phyloP scores from a whole-genome alignment of 768 basidiomycete genomes.

The Rhodotorula kratochvilovae region DNA sequence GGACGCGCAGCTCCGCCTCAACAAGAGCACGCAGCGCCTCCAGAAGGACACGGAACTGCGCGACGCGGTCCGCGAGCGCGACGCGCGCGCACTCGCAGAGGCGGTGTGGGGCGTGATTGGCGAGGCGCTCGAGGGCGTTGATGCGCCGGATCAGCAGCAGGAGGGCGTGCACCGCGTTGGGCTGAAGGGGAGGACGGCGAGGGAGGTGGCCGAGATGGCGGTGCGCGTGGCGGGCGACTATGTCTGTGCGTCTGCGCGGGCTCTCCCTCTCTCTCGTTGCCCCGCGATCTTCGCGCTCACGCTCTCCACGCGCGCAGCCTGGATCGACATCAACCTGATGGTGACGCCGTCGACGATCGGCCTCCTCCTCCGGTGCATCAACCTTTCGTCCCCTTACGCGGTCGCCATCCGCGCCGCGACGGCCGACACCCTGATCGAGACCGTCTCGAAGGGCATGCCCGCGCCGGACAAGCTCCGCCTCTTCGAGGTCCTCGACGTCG shows the following conservation, averaged over 20 bases:
- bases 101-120: constrained; percentile 77
- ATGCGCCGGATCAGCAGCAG: constrained; percentile 48
- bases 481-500: constrained; percentile 79
- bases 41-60: constrained; percentile 76
- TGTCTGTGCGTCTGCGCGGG: constrained; percentile 75
- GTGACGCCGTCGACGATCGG: constrained; percentile 84
- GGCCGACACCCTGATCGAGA: constrained; percentile 69
- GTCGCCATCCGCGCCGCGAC: constrained; percentile 77
- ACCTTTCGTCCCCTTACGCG: constrained; percentile 56
- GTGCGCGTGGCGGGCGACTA: constrained; percentile 87
- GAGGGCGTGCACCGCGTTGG: constrained; percentile 44
- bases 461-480: constrained; percentile 81
- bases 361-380: constrained; percentile 74
- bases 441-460: constrained; percentile 89
- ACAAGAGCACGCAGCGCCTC: constrained; percentile 66
- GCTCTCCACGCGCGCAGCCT: constrained; percentile 57
- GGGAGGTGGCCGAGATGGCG: constrained; percentile 85
- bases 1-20: constrained; percentile 86
- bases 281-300: background rate
- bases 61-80: constrained; percentile 78
- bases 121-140: constrained; percentile 52
- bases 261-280: constrained; percentile 36
- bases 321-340: constrained; percentile 96
- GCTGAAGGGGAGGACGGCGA: constrained; percentile 49
- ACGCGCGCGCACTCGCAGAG: constrained; percentile 78